Evolutionary conservation across 2,329 filamentous ascomycete species (phyloP), one percentile per base, ranked within the genome.

Genomic region (Chaetomium sp.): DNA sequence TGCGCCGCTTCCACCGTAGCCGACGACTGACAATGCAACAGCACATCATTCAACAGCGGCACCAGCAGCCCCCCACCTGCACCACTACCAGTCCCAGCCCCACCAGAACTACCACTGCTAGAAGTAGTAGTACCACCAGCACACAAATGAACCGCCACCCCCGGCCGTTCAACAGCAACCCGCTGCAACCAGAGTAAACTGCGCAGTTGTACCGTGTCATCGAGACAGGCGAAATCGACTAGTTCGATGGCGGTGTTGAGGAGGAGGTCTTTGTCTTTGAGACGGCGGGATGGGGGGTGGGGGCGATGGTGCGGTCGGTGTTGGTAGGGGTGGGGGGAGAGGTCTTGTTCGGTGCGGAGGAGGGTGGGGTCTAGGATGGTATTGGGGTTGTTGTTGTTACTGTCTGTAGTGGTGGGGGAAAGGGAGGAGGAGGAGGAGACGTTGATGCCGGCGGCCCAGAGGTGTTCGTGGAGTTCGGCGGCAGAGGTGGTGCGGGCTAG

Each of bases 201-300:
- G 11, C 81, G 75, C 44, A 79, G 77, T 65, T 87, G 84, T 14
- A 84, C 75, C 1, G 74, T 72, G 54, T 87, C 83, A 55, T 87
- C 84, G 6, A 86, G 71, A 55, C 79, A 80, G 54, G 80, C 78
- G 63, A 88, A 87, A 65, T 88, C 85, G 8, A 87, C 79, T 43
- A 87, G 72, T 64, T 81, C 78, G 54, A 87, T 82, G 1, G 81
- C 81, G 3, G 81, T 80, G 58, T 81, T 82, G 5, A 87, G 73
- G 12, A 88, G 69, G 10, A 87, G 66, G 57, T 86, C 81, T 60
- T 81, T 79, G 59, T 87, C 83, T 52, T 77, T 78, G 62, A 85
- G 74, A 5, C 65, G 58, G 19, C 19, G 19, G 19, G 19, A 27
- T 2, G 19, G 19, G 19, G 19, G 19, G 19, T 27, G 19, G 3